phyloP scores from a whole-genome alignment of 148 eudicot species.

The Camellia granthamiana region DNA sequence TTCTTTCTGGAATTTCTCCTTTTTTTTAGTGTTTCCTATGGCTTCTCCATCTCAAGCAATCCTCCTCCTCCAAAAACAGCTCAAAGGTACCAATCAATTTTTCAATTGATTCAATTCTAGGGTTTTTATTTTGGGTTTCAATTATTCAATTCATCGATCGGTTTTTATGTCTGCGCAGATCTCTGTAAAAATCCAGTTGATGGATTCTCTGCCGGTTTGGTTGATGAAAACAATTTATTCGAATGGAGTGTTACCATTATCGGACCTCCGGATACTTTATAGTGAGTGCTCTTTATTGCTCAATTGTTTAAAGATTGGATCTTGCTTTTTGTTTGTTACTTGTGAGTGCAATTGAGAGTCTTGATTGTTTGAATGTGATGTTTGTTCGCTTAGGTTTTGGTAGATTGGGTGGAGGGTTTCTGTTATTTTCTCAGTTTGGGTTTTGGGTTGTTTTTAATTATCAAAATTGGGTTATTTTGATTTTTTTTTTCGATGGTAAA shows the following conservation, averaged over 20 bases:
- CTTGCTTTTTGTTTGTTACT: not conserved
- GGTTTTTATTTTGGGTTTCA: conserved; percentile 13
- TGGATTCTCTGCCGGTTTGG: conserved; percentile 91
- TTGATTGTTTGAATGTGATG: not conserved
- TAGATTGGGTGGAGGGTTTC: not conserved
- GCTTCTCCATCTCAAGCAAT: conserved; percentile 53
- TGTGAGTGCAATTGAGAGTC: not conserved
- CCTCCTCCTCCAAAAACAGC: conserved; percentile 69
- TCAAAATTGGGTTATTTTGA: not conserved
- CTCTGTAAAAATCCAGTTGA: conserved; percentile 78
- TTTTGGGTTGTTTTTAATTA: not conserved
- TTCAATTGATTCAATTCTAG: not conserved
- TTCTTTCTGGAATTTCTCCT: no score
- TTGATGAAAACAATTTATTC: conserved; percentile 66
- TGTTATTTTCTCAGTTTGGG: no score
- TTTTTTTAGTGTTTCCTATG: conserved; percentile 17
- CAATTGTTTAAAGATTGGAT: not conserved
- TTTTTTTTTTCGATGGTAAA: no score
- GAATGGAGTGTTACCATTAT: conserved; percentile 87
- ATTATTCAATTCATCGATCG: not conserved
- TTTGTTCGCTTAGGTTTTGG: not conserved
- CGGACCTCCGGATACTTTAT: conserved; percentile 85
- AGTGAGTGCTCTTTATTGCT: conserved; percentile 39
- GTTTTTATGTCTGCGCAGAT: conserved; percentile 38
- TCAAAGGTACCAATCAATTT: conserved; percentile 39